A percentile compares a stretch with the other conserved stretches of the same genome.
Evolutionary conservation across 192 early-diverging fungal genomes (phyloP).

Genomic region (Coemansia sp.): DNA sequence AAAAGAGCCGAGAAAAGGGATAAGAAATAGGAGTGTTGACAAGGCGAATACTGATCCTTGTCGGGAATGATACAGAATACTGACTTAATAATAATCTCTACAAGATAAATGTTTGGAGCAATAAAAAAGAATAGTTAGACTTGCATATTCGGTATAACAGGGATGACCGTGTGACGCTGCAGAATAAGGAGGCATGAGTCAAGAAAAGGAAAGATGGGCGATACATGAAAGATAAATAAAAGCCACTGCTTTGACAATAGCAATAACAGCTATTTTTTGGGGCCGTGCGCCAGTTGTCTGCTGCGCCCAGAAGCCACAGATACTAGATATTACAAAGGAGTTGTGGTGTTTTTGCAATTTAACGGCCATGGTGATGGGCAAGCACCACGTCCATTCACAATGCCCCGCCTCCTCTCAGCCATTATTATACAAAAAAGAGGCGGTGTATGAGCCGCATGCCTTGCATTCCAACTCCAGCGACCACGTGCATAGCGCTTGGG

Average conservation of each 20-base stretch:
- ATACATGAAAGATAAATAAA: neutral
- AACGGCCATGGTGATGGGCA: conserved; percentile 1
- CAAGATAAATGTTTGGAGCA: conserved; percentile 9
- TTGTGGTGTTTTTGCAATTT: neutral
- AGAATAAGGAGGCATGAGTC: conserved; percentile 5
- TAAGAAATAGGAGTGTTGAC: neutral
- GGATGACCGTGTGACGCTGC: neutral
- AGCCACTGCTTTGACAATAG: neutral
- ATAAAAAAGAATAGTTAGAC: neutral
- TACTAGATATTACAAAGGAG: neutral
- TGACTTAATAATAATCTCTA: conserved; percentile 9
- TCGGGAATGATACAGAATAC: conserved; percentile 6
- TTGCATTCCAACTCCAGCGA: conserved; percentile 4
- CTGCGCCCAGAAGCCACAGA: conserved; percentile 12
- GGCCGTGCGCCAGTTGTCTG: neutral
- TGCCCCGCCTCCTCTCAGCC: conserved; percentile 2
- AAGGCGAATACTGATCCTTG: conserved; percentile 7
- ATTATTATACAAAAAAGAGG: conserved; percentile 9
- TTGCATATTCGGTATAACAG: conserved; percentile 10
- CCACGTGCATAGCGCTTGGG: conserved; percentile 9
- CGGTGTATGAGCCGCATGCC: neutral
- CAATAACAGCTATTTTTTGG: conserved; percentile 5
- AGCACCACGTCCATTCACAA: conserved; percentile 8
- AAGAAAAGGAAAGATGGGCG: neutral
- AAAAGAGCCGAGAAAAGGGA: conserved; percentile 11